Evolutionary conservation across 2,329 filamentous ascomycete genomes (phyloP), one percentile per base, ranked within the genome.

Genomic region (Waltergamsia citrina): DNA sequence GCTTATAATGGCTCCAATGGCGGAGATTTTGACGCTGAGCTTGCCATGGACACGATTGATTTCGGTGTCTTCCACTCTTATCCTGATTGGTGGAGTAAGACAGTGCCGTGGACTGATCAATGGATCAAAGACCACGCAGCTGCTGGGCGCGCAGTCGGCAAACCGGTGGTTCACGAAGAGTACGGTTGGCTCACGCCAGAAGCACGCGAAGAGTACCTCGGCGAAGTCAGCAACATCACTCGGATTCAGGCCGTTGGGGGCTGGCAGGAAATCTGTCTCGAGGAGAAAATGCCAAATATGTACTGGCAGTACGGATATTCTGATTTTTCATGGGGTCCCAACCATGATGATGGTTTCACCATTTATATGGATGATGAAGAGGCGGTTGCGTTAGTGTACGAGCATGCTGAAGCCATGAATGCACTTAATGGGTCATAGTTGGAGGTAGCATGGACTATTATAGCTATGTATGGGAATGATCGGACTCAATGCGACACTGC

Each of bases 221-320:
- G 62, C 37, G 57, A 50, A 25, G 54, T 59, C 0, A 52, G 53
- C n/a, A 59, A 66, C 36, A 51, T 57, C 23, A 65, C 65, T 1
- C 47, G 70, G 1, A 33, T 59, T 1, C 57, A 65, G 33, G 67
- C 66, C 1, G 38, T 71, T 3, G 56, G 60, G 9, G 50, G 54
- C 21, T 74, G 69, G 69, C 70, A 74, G 49, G 52, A 55, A 17
- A 67, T 67, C 5, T 57, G 52, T 11, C 41, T 68, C 6, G 51
- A 63, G 36, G 59, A 68, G 44, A 60, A 63, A 41, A 55, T 74
- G 47, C 52, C 64, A 3, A 68, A 72, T 39, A 29, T 72, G 59
- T 74, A 63, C 51, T 74, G 70, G 70, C 71, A 74, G 40, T 73
- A 57, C 41, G 70, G 70, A 0, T 72, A 53, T 41, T 60, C 56